Evolutionary conservation across 2,329 filamentous ascomycete species (phyloP).

Genomic region (Fusarium nurragi): DNA sequence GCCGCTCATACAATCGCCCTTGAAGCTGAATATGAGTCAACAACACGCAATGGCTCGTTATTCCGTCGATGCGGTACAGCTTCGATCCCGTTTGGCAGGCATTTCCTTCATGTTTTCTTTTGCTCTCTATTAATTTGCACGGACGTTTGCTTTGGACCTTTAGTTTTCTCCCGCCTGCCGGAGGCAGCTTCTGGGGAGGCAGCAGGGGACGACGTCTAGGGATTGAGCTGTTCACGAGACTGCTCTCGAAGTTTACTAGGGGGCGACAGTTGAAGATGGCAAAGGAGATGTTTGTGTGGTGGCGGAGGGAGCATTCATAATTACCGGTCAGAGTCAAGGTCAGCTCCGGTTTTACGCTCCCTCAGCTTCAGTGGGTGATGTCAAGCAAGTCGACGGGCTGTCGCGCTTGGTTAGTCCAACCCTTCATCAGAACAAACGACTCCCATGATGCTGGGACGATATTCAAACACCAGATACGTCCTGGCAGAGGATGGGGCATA

Average conservation of each 20-base stretch:
- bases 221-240: not conserved
- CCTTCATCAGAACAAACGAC: not conserved
- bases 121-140: constrained; percentile 32
- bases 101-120: constrained; percentile 47
- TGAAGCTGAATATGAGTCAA: constrained; percentile 23
- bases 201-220: constrained; percentile 26
- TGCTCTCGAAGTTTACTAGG: constrained; percentile 14
- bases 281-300: constrained; percentile 3
- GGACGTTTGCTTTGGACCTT: constrained; percentile 40
- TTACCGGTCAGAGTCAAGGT: constrained; percentile 20
- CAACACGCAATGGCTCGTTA: constrained; percentile 9
- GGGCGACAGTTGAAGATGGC: constrained; percentile 2
- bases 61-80: constrained; percentile 53
- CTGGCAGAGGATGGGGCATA: constrained; percentile 2
- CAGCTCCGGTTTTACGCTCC: constrained; percentile 21
- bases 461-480: not conserved
- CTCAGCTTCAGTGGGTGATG: constrained; percentile 5
- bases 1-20: constrained; percentile 27
- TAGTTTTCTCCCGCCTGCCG: constrained; percentile 41
- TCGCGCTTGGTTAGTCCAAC: not conserved
- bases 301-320: constrained; percentile 3
- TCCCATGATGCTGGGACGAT: not conserved
- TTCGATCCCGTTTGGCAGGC: constrained; percentile 45
- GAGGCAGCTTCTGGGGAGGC: constrained; percentile 52
- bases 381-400: constrained; percentile 2